Evolutionary conservation across 140 eudicot species (phyloP), one percentile per base, ranked within the genome.

Genomic region (Erigeron philadelphicus): DNA sequence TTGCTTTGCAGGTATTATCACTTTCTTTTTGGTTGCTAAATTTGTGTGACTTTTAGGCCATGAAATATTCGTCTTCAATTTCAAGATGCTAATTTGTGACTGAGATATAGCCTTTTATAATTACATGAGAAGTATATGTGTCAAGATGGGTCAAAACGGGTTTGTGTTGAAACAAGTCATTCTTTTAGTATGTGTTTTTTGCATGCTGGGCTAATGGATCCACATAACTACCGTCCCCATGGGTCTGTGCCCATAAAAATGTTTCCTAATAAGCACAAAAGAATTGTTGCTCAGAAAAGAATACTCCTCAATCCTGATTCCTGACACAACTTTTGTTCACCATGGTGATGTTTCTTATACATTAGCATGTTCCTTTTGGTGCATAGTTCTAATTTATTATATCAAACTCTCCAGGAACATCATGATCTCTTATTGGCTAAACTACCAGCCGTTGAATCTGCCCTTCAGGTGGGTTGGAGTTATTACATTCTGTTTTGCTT

Each of bases 381-480:
- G 41, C 54, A 49, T 63, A 55, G 6, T 68, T 57, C 35, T 55
- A 21, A 65, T 42, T 68, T 47, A 13, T 66, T 17, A 57, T 77
- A 48, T 53, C 31, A 49, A 49, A 74, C n/a, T 74, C 56, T 67
- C 61, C 90, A 93, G 97, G 99, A 94, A 81, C 97, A 89, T 81
- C 97, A 94, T 75, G 97, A 94, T 76, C 95, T 89, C 69, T 70
- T 94, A 74, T 75, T 94, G 75, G 80, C 86, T 79, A 79, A 87
- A 66, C 72, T 85, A 72, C 99, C 99, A 71, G 89, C 99, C 79
- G 82, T 87, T 68, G 96, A 85, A 79, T 89, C 91, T 70, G 84
- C 95, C 64, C 86, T 94, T 72, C 94, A 87, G 97, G 99, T 94
- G 55, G 21, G 89, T 77, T 71, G n/a, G 15, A 69, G 45, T 47